Evolutionary conservation across 2,329 filamentous ascomycete species (phyloP).

Genomic region (Sporothrix globosa): DNA sequence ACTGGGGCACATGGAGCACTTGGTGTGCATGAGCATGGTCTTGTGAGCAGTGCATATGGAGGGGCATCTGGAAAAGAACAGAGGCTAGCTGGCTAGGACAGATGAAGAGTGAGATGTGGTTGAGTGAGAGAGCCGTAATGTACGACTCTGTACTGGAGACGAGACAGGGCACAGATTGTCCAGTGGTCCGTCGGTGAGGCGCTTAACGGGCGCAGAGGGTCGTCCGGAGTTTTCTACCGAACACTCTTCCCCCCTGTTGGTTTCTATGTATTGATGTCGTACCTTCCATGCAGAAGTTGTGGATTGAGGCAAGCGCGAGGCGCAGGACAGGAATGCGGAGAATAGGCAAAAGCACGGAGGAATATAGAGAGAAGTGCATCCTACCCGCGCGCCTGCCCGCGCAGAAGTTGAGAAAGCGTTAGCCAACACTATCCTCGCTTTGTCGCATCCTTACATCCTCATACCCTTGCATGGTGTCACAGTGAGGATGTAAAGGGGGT

Average conservation of each 20-base stretch:
- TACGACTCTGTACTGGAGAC: no score
- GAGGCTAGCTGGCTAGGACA: not conserved
- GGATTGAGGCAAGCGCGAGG: not conserved
- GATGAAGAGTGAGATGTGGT: not conserved
- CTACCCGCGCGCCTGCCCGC: not conserved
- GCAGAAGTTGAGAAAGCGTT: not conserved
- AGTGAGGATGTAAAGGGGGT: not conserved
- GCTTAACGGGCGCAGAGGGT: not conserved
- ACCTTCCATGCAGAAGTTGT: not conserved
- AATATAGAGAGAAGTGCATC: not conserved
- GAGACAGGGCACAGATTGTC: not conserved
- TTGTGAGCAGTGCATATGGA: not conserved
- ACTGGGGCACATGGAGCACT: not conserved
- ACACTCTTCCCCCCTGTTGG: not conserved
- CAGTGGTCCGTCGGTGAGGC: not conserved
- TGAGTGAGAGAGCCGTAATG: not conserved
- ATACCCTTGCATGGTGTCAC: not conserved
- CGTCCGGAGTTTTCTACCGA: constrained; percentile 5
- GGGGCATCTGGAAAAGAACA: not conserved
- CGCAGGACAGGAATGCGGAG: constrained; percentile 5
- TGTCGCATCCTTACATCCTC: not conserved
- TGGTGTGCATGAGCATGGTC: constrained; percentile 12
- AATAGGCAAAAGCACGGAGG: not conserved
- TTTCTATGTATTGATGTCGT: not conserved
- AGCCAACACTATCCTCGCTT: not conserved